Conservation (phyloP, 176 grass and related monocot genomes). For the Hsuehochloa calcarea region DNA sequence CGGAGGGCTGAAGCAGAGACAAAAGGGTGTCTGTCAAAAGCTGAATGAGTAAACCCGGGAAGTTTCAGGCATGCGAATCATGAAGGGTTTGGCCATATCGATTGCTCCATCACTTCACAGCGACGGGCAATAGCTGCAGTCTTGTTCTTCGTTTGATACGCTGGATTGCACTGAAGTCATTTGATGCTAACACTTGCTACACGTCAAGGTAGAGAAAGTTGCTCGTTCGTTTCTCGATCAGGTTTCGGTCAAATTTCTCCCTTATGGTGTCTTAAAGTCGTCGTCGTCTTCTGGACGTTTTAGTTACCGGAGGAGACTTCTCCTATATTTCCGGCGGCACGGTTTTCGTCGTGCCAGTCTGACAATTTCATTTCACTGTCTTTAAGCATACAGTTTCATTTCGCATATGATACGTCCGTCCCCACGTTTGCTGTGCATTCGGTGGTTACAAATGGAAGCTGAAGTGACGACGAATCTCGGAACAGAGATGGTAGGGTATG, state of each 20-base stretch:
- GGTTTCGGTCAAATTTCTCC: not conserved
- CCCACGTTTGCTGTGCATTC: not conserved
- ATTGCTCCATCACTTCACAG: not conserved
- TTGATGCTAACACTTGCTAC: not conserved
- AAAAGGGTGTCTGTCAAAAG: constrained; percentile 6
- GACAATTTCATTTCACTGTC: not conserved
- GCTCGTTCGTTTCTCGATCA: not conserved
- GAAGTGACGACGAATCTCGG: not conserved
- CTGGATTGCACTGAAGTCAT: not conserved
- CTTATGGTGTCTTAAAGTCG: not conserved
- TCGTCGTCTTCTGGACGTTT: not conserved
- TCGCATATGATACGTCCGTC: not conserved
- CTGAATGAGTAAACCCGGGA: constrained; percentile 22
- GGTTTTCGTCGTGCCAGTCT: not conserved
- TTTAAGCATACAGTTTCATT: not conserved
- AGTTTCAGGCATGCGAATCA: not conserved
- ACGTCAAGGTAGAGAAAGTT: not conserved
- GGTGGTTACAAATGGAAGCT: constrained; percentile 28
- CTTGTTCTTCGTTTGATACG: not conserved
- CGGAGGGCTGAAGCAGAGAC: constrained; percentile 25
- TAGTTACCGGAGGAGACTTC: not conserved
- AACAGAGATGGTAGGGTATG: not conserved
- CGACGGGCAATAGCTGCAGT: not conserved
- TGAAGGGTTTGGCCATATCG: not conserved
- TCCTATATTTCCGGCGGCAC: not conserved